Evolutionary conservation across 2,329 filamentous ascomycete species (phyloP).

Genomic region (Pyricularia grisea): DNA sequence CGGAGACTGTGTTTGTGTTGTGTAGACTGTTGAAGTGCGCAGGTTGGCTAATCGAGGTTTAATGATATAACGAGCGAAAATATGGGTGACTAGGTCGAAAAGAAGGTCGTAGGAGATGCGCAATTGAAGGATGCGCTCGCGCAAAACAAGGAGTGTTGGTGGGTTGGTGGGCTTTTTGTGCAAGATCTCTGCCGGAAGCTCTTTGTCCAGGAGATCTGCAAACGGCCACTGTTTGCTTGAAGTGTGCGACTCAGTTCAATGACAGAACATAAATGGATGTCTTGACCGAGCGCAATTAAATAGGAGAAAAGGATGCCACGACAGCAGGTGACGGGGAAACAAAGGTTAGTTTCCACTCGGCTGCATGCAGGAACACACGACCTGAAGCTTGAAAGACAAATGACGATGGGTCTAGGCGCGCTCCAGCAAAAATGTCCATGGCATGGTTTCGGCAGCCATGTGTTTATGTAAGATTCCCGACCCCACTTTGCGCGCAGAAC

Average conservation of each 20-base stretch:
- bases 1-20: not conserved
- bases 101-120: not conserved
- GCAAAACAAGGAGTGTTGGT: not conserved
- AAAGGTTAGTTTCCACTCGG: not conserved
- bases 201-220: slow-evolving; percentile 1
- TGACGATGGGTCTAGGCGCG: not conserved
- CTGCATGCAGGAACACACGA: not conserved
- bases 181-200: not conserved
- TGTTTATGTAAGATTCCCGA: not conserved
- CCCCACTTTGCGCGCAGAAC: not conserved
- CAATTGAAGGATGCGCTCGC: not conserved
- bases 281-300: not conserved
- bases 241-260: not conserved
- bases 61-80: not conserved
- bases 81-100: not conserved
- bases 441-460: not conserved
- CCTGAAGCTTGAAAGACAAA: not conserved
- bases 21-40: not conserved
- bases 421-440: not conserved
- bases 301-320: not conserved
- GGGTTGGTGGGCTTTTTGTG: not conserved
- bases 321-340: not conserved
- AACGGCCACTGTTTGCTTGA: not conserved
- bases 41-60: not conserved
- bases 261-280: not conserved